phyloP scores from a whole-genome alignment of 2,329 filamentous ascomycete species.

The Ophiosphaerella narmari region DNA sequence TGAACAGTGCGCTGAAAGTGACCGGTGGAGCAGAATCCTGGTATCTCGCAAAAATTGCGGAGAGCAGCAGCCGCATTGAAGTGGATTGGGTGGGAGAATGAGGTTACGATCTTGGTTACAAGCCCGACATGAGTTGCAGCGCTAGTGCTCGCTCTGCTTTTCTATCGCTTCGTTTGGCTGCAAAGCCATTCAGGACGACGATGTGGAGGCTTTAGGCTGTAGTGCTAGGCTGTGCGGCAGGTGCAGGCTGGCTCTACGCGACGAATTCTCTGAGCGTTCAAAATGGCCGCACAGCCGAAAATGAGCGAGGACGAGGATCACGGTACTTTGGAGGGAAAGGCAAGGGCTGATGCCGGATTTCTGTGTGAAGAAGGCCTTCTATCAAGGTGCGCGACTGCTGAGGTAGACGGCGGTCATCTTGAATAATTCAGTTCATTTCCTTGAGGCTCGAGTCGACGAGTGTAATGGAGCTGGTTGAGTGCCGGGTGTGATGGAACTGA shows the following conservation, averaged over 20 bases:
- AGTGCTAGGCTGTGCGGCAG: slow-evolving; percentile 30
- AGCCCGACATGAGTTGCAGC: slow-evolving; percentile 19
- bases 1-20: slow-evolving; percentile 34
- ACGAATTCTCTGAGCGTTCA: slow-evolving; percentile 4
- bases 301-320: slow-evolving; percentile 10
- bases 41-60: slow-evolving; percentile 52
- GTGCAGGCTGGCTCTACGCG: slow-evolving; percentile 17
- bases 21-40: slow-evolving; percentile 48
- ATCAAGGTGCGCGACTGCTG: slow-evolving; percentile 13
- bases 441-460: no score
- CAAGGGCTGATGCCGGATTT: slow-evolving; percentile 35
- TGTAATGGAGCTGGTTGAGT: no score
- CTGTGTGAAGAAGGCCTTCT: slow-evolving; percentile 25
- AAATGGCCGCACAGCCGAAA: slow-evolving; percentile 24
- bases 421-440: no score
- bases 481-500: no score
- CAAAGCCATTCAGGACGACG: slow-evolving; percentile 10
- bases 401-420: not conserved
- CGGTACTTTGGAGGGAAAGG: slow-evolving; percentile 5
- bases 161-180: slow-evolving; percentile 23
- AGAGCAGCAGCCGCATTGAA: slow-evolving; percentile 24
- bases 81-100: slow-evolving; percentile 48
- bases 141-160: slow-evolving; percentile 41
- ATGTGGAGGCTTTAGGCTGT: slow-evolving; percentile 26
- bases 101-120: slow-evolving; percentile 41